Base-by-base conservation (phyloP, 2,329 filamentous ascomycete genomes). In the Cephalotrichum gorgonifer region DNA sequence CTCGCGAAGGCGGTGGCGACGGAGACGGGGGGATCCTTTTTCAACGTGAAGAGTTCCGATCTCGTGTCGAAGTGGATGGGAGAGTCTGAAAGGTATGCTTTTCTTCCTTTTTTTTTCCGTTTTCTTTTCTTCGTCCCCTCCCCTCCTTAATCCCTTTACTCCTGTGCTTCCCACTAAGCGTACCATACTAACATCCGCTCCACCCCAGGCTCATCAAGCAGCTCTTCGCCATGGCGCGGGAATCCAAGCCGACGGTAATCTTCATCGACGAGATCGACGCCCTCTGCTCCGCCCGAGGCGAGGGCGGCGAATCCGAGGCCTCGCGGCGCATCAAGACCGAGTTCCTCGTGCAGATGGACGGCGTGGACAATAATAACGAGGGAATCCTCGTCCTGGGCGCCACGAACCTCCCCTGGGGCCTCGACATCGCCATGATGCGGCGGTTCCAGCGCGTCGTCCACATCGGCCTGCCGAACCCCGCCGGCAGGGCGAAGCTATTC, bases 31-130 rank as follows among this genome's bases (percentile, higher is more conserved):
- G 96, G 90, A 68, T 97, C 93, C 3, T 98, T 98, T 65, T 98
- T 98, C 77, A 96, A 89, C 62, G 91, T 98, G 56, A 95, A 88
- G 69, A 95, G 88, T 75, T 95, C 88, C 62, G 93, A 98, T 64
- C 67, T 98, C 66, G 93, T 98, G 53, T 95, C 88, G 66, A 98
- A 98, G 65, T 98, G 93, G 93, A 98, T 98, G 93, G 93, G 93
- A 72, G 93, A 98, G 69, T 94, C 87, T 74, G 93, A 98, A 80
- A 81, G 89, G 88, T 94, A 71, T 52, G 62, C n/a, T n/a, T n/a
- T n/a, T 28, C 31, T 44, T 17, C 20, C 54, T 57, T 27, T 58
- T 46, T 6, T 14, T 9, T 27, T 7, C 23, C 55, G 57, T 27
- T 57, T 47, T 5, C 9, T 6, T 20, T 6, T 17, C 15, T 27